These are phyloP conservation scores for Onygenales sp. DNA, from an alignment of 2,329 filamentous ascomycete genomes.

Conservation along the genomic window DNA sequence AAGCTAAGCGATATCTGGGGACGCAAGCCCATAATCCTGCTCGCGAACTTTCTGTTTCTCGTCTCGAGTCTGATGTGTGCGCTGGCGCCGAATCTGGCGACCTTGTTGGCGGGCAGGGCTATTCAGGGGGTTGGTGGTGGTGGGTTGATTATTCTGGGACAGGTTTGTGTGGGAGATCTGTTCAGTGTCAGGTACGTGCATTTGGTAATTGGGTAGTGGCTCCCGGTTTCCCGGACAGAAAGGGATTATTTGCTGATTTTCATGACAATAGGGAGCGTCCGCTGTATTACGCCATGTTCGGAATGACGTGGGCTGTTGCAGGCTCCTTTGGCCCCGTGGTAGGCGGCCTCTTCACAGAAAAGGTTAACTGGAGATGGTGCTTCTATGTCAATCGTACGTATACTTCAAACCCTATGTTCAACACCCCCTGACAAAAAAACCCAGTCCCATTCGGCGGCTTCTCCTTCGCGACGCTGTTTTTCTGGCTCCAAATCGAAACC, in stretches of 20 bases:
- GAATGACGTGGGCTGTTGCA: constrained; percentile 53
- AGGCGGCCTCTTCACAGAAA: constrained; percentile 52
- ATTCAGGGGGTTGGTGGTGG: constrained; percentile 57
- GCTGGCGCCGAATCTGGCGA: constrained; percentile 47
- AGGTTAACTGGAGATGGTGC: constrained; percentile 52
- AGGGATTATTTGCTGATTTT: neutral
- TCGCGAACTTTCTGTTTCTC: constrained; percentile 54
- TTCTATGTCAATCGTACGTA: constrained; percentile 49
- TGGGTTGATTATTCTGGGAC: constrained; percentile 53
- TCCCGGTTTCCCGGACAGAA: neutral
- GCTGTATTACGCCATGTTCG: constrained; percentile 55
- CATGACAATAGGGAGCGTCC: constrained; percentile 39
- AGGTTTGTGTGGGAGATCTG: constrained; percentile 55
- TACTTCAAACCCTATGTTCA: neutral
- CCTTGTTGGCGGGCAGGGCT: constrained; percentile 53
- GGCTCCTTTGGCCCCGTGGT: constrained; percentile 51
- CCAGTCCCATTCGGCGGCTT: constrained; percentile 50
- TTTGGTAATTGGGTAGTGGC: neutral
- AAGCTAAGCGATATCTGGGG: constrained; percentile 61
- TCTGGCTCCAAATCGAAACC: constrained; percentile 53
- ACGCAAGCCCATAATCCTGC: constrained; percentile 53
- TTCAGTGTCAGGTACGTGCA: constrained; percentile 45
- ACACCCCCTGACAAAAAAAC: neutral
- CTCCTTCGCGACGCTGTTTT: constrained; percentile 48
- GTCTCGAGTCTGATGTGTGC: constrained; percentile 52